Base-by-base conservation (phyloP, 148 eudicot genomes). In the Salicornia ramosissima region DNA sequence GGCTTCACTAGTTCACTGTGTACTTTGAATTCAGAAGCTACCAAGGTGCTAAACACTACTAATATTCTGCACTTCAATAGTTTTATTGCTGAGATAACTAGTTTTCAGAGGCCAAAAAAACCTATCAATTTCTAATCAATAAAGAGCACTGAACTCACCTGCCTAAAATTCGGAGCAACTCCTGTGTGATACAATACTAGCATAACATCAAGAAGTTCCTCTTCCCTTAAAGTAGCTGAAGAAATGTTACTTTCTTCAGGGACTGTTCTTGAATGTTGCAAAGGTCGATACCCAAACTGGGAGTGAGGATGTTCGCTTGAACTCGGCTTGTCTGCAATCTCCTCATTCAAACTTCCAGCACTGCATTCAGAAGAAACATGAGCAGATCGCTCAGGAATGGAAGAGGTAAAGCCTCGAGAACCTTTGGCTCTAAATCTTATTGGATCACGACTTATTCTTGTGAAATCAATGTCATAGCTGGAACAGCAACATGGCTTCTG, bases 191-290 rank as follows among this genome's bases (percentile, higher is more conserved):
- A 93, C 57, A 93, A 66, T 69, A 88, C 70, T 67, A 93, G 83
- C 95, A 93, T 81, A 74, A 89, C 85, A 85, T 93, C 98, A 60
- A 90, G 78, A 80, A 93, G 95, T 53, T 93, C 98, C 83, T 93
- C 98, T 80, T 90, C 98, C 72, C 87, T 81, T 70, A 92, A 74
- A 31, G 82, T 82, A 55, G 89, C 86, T 54, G 98, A 84, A 77
- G 90, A 81, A 42, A 80, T 68, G 71, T 75, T 78, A 76, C 82
- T 86, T 64, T 79, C 90, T 54, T 71, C 77, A 49, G 85, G 84
- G 40, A 87, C 79, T 74, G 76, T 77, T 78, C 89, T 84, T 61
- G 73, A 77, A 30, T 83, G 87, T 46, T 86, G 96, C 79, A 85
- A 72, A 30, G 88, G 83, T 45, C 90, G 84, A 75, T 82, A 93